Conservation (phyloP, 208 protist species). For the Leishmania aethiopica region DNA sequence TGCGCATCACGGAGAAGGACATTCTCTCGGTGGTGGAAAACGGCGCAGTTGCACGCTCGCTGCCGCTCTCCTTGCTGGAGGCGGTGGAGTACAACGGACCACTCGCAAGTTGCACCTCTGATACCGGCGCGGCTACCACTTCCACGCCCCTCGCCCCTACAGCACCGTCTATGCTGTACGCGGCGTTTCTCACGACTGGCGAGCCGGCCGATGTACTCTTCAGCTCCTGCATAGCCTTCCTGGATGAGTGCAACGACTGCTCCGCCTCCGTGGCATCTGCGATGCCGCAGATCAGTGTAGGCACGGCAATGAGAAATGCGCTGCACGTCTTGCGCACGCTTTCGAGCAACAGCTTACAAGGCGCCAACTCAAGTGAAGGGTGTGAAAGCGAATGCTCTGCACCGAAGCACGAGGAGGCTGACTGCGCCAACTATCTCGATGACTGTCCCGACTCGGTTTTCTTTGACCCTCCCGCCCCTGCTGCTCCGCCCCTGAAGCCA, state of each 20-base stretch:
- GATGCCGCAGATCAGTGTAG: constrained; percentile 28
- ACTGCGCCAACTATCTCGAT: too few relatives aligned
- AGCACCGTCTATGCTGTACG: constrained; percentile 2
- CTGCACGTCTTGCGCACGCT: constrained; percentile 16
- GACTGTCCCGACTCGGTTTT: too few relatives aligned
- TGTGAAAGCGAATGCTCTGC: too few relatives aligned
- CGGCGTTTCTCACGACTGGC: constrained; percentile 23
- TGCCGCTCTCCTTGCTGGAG: constrained; percentile 23
- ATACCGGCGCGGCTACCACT: not conserved
- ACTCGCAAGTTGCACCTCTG: not conserved
- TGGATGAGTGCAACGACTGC: constrained; percentile 9
- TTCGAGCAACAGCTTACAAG: too few relatives aligned
- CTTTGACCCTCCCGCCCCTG: too few relatives aligned
- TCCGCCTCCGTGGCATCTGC: constrained; percentile 30
- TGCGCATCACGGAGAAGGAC: constrained; percentile 44
- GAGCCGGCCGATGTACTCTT: constrained; percentile 31
- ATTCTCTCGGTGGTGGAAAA: constrained; percentile 34
- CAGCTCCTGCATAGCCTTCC: constrained; percentile 25
- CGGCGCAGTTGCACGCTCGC: constrained; percentile 26
- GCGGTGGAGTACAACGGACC: constrained; percentile 35
- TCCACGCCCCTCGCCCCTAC: not conserved
- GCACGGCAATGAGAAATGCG: constrained; percentile 7
- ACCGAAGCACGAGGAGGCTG: too few relatives aligned
- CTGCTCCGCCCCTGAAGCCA: not conserved
- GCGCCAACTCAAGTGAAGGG: too few relatives aligned